Evolutionary conservation across 1,139 yeast species (phyloP).

Genomic region (Zygosaccharomyces pseudobailii): DNA sequence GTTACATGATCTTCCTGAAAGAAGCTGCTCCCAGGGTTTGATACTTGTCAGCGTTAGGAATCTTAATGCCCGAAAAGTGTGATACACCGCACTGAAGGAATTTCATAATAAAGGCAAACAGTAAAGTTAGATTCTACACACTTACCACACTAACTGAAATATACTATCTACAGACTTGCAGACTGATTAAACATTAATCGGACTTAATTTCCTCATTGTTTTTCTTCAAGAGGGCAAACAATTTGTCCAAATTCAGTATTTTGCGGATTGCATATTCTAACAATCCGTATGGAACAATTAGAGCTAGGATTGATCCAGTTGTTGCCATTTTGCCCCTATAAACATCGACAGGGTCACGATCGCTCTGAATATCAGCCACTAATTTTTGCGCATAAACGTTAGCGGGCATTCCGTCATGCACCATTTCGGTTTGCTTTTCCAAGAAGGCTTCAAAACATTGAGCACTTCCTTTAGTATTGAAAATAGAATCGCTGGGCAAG

Average conservation of each 20-base stretch:
- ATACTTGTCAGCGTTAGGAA: too few species aligned
- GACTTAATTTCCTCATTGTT: background rate
- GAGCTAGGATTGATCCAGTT: constrained; percentile 36
- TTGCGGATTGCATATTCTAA: constrained; percentile 42
- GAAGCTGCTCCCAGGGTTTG: too few species aligned
- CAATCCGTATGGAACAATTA: constrained; percentile 44
- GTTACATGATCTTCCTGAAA: too few species aligned
- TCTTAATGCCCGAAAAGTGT: too few species aligned
- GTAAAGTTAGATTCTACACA: too few species aligned
- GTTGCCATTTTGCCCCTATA: constrained; percentile 54
- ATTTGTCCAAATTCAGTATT: constrained; percentile 46
- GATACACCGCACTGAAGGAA: too few species aligned
- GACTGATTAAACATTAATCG: background rate
- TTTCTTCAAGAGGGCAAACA: constrained; percentile 23
- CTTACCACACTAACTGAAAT: too few species aligned
- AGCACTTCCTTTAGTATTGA: constrained; percentile 46
- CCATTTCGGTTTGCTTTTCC: constrained; percentile 54
- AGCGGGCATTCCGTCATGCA: constrained; percentile 53
- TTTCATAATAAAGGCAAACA: too few species aligned
- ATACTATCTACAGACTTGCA: too few species aligned
- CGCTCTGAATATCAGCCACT: constrained; percentile 42
- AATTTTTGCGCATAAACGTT: constrained; percentile 52
- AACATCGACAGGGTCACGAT: constrained; percentile 40
- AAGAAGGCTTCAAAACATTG: constrained; percentile 45
- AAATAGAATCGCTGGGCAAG: constrained; percentile 52